Conservation (phyloP, 257 asterid species). For the Solanum paucissectum region DNA sequence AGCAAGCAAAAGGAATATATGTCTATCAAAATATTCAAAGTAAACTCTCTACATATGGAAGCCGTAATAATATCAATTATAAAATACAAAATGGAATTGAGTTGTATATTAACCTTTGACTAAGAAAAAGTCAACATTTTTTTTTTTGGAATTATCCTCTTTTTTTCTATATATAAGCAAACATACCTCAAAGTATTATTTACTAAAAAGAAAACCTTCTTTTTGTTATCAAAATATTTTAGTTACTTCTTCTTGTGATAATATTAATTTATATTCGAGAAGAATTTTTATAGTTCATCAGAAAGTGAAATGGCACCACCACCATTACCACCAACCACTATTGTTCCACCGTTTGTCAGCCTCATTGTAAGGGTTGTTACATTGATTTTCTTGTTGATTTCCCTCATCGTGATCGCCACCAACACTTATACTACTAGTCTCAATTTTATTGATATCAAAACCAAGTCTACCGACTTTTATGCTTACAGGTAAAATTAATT, state of each 20-base stretch:
- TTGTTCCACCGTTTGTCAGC: slow-evolving; percentile 14
- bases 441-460: not conserved
- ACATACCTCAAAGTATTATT: not conserved
- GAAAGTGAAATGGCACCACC: slow-evolving; percentile 25
- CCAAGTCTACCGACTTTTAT: slow-evolving; percentile 10
- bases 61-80: not conserved
- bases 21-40: not conserved
- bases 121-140: not conserved
- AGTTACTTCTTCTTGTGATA: not conserved
- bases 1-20: not conserved
- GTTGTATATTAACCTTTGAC: not conserved
- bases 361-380: slow-evolving; percentile 27
- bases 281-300: not conserved
- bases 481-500: slow-evolving; percentile 17
- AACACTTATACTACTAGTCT: not conserved
- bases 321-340: slow-evolving; percentile 4
- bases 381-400: slow-evolving; percentile 20
- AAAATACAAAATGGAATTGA: not conserved
- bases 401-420: slow-evolving; percentile 26
- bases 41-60: not conserved
- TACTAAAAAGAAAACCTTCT: not conserved
- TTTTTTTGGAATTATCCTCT: not conserved
- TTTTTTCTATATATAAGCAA: not conserved
- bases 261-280: not conserved
- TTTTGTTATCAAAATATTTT: not conserved